A percentile compares a stretch with the other conserved stretches of the same genome.
phyloP scores from a whole-genome alignment of 345 rosid species.

The Orychophragmus violaceus region DNA sequence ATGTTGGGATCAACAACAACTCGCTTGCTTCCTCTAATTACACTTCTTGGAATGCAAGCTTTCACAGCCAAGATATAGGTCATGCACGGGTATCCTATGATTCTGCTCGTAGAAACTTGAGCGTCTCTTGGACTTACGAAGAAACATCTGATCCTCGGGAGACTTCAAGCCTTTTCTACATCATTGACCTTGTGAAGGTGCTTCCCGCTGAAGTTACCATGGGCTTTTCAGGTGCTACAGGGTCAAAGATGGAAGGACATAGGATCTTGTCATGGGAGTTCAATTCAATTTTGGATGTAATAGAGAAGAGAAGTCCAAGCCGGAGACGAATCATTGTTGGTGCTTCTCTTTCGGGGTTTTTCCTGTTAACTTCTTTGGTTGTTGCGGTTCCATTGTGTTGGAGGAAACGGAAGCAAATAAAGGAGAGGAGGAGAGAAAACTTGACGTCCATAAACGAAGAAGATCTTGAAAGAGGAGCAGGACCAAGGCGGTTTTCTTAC shows the following conservation, averaged over 20 bases:
- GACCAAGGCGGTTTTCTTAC: neutral
- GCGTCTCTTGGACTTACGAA: neutral
- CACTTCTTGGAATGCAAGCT: neutral
- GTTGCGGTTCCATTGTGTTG: neutral
- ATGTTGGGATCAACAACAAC: neutral
- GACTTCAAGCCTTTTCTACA: conserved; percentile 4
- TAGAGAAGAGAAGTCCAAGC: neutral
- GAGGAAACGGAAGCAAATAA: neutral
- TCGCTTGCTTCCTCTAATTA: neutral
- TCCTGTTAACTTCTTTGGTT: neutral
- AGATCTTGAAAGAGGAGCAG: neutral
- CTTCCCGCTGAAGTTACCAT: conserved; percentile 6
- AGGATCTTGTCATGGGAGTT: neutral
- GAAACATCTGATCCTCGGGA: neutral
- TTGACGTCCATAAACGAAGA: neutral
- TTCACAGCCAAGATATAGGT: neutral
- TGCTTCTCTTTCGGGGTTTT: neutral
- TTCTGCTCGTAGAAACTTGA: neutral
- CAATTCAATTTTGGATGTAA: neutral
- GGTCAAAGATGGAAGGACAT: neutral
- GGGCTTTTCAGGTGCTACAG: neutral
- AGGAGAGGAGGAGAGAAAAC: neutral
- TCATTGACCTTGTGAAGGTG: neutral
- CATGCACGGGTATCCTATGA: neutral
- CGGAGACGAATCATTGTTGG: neutral